Conservation (phyloP, 176 grass and related monocot genomes). For the Lolium rigidum region DNA sequence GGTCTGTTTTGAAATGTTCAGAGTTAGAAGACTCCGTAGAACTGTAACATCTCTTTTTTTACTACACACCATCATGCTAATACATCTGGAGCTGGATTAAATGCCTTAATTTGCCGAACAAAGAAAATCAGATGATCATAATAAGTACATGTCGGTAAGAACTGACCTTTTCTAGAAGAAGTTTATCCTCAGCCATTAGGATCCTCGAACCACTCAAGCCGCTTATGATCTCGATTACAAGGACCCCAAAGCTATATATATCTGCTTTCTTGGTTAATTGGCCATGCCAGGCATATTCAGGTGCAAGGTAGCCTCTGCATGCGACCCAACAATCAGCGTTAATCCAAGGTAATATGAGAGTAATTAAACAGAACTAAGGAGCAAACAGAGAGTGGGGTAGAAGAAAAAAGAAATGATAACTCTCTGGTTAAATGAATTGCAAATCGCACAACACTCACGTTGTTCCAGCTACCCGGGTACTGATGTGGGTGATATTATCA, state of each 20-base stretch:
- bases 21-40: neutral
- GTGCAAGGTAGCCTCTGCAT: slow-evolving; percentile 95
- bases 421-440: neutral
- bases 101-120: neutral
- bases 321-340: slow-evolving; percentile 2
- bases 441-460: slow-evolving; percentile 60
- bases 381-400: neutral
- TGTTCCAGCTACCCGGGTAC: slow-evolving; percentile 92
- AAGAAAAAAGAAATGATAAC: neutral
- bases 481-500: slow-evolving; percentile 95
- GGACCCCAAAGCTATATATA: slow-evolving; percentile 90
- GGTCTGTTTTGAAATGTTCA: slow-evolving; percentile 55
- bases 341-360: neutral
- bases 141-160: neutral
- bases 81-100: neutral
- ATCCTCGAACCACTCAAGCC: slow-evolving; percentile 73
- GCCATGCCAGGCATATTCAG: slow-evolving; percentile 95
- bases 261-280: slow-evolving; percentile 95
- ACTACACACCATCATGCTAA: neutral
- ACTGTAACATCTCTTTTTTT: neutral
- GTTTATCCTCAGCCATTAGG: slow-evolving; percentile 57
- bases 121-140: neutral
- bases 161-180: slow-evolving; percentile 82
- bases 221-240: slow-evolving; percentile 76
- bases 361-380: neutral